Evolutionary conservation across 257 asterid species (phyloP), one percentile per base, ranked within the genome.

Genomic region (Leptodermis oblonga): DNA sequence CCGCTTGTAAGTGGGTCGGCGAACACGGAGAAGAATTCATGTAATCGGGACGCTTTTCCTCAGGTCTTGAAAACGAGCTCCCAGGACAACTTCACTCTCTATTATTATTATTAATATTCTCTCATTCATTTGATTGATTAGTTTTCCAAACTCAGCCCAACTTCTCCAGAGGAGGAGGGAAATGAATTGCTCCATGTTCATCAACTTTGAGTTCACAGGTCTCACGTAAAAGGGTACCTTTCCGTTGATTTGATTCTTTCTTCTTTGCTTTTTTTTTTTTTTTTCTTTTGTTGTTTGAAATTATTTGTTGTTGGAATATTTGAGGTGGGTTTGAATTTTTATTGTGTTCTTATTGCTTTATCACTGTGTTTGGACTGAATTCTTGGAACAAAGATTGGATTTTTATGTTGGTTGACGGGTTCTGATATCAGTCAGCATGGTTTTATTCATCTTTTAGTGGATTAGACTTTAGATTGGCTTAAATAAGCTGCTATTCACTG

Each of bases 1-100:
- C 34, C 18, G 13, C 54, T 51, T 52, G 62, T 34, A 9, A 22
- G 25, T 14, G 13, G 25, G 42, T 25, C 5, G 69, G 58, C 28
- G 25, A 67, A n/a, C 43, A 11, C 70, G 11, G 18, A 23, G 54
- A 71, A 62, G 56, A 51, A 62, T 71, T 62, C 76, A 71, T 71
- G 76, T 37, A 71, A 71, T 62, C 76, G 23, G 3, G 76, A 51
- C 76, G 28, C 70, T 62, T 62, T 62, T 26, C 55, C 45, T 62
- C 39, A 13, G 62, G 55, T 48, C 48, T 30, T 65, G 70, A 71
- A 54, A 71, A 37, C 43, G 26, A 63, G 75, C 64, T 63, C 56
- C 23, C 43, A 52, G 23, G 31, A 18, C 33, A 37, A 52, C 69
- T 14, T 49, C 53, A 48, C 41, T 45, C 5, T 56, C 41, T 14